Percentiles rank a stretch among this genome's conserved stretches.
Conservation (phyloP, 2,329 filamentous ascomycete genomes). For the Leptosphaerulina australis region DNA sequence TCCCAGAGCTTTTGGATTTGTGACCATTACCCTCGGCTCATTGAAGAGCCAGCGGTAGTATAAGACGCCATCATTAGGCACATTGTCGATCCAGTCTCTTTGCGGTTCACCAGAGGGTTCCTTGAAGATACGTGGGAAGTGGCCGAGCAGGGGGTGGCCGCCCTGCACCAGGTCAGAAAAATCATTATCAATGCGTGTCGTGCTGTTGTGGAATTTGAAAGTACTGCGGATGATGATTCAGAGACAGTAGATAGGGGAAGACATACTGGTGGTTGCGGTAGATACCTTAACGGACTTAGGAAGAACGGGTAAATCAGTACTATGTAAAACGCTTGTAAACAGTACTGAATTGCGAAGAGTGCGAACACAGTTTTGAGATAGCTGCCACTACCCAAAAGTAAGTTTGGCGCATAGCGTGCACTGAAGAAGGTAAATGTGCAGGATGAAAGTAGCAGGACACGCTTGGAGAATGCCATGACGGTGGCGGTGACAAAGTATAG, state of each 20-base stretch:
- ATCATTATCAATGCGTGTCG: no score
- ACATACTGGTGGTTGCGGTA: constrained; percentile 61
- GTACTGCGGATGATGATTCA: no score
- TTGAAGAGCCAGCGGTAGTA: constrained; percentile 59
- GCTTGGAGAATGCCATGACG: constrained; percentile 40
- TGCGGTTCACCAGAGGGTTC: constrained; percentile 54
- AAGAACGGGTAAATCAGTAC: constrained; percentile 63
- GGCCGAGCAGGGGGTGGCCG: constrained; percentile 48
- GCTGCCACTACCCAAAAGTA: constrained; percentile 34
- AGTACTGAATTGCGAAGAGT: constrained; percentile 49
- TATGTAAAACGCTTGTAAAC: constrained; percentile 48
- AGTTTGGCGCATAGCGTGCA: constrained; percentile 42
- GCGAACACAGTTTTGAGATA: constrained; percentile 50
- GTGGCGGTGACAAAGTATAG: constrained; percentile 2
- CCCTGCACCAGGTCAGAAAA: not conserved
- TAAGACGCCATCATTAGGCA: constrained; percentile 63
- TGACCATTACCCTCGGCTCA: constrained; percentile 53
- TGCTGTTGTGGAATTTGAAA: no score
- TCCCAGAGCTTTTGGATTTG: constrained; percentile 54
- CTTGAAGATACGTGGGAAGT: constrained; percentile 51
- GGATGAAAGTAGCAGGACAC: constrained; percentile 32
- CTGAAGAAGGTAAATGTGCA: constrained; percentile 38
- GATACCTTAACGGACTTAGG: constrained; percentile 63
- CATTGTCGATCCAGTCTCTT: constrained; percentile 58
- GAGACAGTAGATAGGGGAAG: not conserved